These are phyloP conservation scores for Suillus discolor DNA, from an alignment of 768 basidiomycete genomes.

Conservation along the genomic window DNA sequence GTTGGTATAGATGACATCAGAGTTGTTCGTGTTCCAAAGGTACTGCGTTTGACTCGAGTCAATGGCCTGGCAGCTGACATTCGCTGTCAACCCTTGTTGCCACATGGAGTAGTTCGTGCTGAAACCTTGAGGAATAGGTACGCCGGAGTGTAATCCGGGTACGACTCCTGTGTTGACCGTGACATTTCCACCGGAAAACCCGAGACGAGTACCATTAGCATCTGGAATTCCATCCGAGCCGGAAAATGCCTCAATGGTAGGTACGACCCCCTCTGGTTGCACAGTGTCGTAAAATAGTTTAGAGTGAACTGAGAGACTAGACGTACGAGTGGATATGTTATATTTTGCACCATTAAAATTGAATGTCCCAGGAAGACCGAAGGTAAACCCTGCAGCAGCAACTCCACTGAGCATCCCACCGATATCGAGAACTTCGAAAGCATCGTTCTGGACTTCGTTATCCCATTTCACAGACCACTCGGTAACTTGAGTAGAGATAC, in stretches of 20 bases:
- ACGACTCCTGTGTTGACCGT: neutral
- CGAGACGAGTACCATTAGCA: slow-evolving; percentile 5
- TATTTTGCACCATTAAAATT: slow-evolving; percentile 22
- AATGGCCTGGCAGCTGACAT: slow-evolving; percentile 6
- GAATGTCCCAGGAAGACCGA: slow-evolving; percentile 14
- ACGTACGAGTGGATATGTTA: slow-evolving; percentile 16
- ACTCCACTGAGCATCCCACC: slow-evolving; percentile 15
- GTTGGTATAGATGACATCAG: neutral
- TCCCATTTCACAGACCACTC: neutral
- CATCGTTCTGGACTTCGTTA: slow-evolving; percentile 1
- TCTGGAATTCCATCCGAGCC: slow-evolving; percentile 6
- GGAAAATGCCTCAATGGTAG: slow-evolving; percentile 5
- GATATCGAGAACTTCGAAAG: slow-evolving; percentile 12
- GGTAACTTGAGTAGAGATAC: neutral
- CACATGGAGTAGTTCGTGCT: slow-evolving; percentile 7
- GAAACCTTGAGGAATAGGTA: slow-evolving; percentile 1
- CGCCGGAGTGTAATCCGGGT: neutral
- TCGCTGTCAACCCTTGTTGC: slow-evolving; percentile 12
- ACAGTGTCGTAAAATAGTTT: neutral
- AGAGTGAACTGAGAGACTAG: neutral
- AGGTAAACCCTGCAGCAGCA: slow-evolving; percentile 8
- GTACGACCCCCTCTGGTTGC: slow-evolving; percentile 7
- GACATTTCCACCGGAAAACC: slow-evolving; percentile 10
- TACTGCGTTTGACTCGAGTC: slow-evolving; percentile 2
- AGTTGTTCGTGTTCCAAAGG: neutral